Base-by-base conservation (phyloP, 768 basidiomycete genomes). In the Leucocoprinus leucothites region DNA sequence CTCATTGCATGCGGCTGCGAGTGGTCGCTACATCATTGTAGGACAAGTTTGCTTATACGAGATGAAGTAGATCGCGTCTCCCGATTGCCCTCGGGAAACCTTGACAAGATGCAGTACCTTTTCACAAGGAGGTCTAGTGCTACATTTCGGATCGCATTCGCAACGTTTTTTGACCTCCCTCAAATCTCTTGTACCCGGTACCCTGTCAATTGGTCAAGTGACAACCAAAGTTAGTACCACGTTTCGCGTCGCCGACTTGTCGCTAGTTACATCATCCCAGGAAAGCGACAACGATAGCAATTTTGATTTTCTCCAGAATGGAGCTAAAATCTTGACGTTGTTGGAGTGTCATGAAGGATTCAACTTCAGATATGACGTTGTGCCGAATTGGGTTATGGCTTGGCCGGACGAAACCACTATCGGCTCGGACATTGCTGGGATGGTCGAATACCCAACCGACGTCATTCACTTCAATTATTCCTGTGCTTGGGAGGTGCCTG, bases 381-480 rank as follows among this genome's bases (percentile, higher is more conserved):
- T 43, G 19, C 41, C 41, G 9, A 26, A 31, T 25, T 34, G 40
- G 26, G 11, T 52, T 6, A 28, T 44, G 42, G 51, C 26, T 13
- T 52, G 51, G 51, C 42, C 51, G 2, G 42, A 31, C 18, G 28
- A 52, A 28, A 26, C 11, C 9, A 31, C 51, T 7, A 11, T 24
- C 19, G 26, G 18, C 3, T 16, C 28, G 2, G 19, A 9, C 28
- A 21, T 35, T 11, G 31, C 22, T 2, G 51, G 51, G 9, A 34
- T 24, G 8, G 31, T 52, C 1, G 41, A 31, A 25, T 52, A 52
- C 18, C 28, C 41, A 8, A 52, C 42, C 9, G 51, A 52, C 16
- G 42, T 52, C 14, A n/a, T 52, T 34, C 40, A 18, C 14, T 52
- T 35, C 26, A 52, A 52, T 34, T 44, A 43, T 31, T 34, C 51